Percentiles rank a stretch among this genome's conserved stretches.
Conservation (phyloP, 345 rosid genomes). For the Gossypium bickii region DNA sequence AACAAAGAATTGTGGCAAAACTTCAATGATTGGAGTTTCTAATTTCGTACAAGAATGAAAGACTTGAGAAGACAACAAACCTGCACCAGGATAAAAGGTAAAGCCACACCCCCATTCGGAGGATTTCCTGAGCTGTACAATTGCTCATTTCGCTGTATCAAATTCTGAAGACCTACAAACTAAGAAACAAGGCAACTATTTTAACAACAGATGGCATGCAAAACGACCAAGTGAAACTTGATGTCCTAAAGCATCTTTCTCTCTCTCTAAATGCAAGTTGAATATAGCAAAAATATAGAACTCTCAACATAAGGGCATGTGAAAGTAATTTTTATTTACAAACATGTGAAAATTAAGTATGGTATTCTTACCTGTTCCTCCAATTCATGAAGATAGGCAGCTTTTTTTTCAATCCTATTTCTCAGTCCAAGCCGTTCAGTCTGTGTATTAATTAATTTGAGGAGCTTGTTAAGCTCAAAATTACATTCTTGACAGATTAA, state of each 20-base stretch:
- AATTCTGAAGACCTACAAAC: conserved; percentile 84
- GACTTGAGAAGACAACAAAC: conserved; percentile 34
- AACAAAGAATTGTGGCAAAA: neutral
- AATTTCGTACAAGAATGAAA: neutral
- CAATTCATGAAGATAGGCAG: conserved; percentile 77
- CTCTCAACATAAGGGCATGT: conserved; percentile 4
- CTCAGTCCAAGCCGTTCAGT: conserved; percentile 60
- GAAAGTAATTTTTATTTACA: neutral
- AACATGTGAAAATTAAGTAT: conserved; percentile 7
- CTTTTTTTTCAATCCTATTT: conserved; percentile 84
- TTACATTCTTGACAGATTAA: conserved; percentile 20
- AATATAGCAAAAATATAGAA: neutral
- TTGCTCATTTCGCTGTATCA: conserved; percentile 78
- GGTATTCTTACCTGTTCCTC: conserved; percentile 81
- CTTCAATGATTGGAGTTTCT: neutral
- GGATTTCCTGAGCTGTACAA: conserved; percentile 71
- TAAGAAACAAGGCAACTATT: conserved; percentile 30
- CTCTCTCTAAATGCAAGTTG: neutral
- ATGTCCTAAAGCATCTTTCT: neutral
- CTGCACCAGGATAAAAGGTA: conserved; percentile 98
- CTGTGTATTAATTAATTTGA: conserved; percentile 43
- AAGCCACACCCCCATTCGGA: conserved; percentile 84
- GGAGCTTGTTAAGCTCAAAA: conserved; percentile 16
- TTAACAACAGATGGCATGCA: neutral
- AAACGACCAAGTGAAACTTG: neutral